phyloP scores from a whole-genome alignment of 257 asterid genomes.

The Scutellaria barbata region DNA sequence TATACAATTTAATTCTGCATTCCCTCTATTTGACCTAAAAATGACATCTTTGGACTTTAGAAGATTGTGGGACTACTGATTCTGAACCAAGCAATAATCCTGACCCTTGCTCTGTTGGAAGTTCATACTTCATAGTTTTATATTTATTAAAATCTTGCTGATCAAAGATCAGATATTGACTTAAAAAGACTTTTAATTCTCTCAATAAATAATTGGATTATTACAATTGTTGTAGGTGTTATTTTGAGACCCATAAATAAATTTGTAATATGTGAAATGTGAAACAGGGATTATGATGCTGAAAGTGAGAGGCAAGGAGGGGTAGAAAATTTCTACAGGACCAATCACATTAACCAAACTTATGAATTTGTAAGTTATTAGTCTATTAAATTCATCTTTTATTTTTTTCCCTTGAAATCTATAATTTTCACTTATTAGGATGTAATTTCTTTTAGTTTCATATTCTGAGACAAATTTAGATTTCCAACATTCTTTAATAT shows the following conservation, averaged over 20 bases:
- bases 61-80: background rate
- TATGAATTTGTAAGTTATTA: slow-evolving; percentile 63
- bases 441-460: too few relatives aligned
- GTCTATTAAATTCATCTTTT: background rate
- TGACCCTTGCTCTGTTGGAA: background rate
- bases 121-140: background rate
- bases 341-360: slow-evolving; percentile 77
- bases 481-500: too few relatives aligned
- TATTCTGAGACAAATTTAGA: too few relatives aligned
- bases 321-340: slow-evolving; percentile 67
- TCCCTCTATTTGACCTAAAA: background rate
- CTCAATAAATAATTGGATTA: background rate
- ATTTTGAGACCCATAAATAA: background rate
- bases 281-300: slow-evolving; percentile 73
- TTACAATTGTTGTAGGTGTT: background rate
- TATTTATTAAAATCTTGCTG: background rate
- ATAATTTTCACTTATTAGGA: background rate
- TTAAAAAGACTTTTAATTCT: too few relatives aligned
- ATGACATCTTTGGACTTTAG: slow-evolving; percentile 12
- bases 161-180: background rate
- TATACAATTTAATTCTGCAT: too few relatives aligned
- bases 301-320: slow-evolving; percentile 75
- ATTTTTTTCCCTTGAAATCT: background rate
- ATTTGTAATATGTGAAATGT: background rate
- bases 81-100: background rate